Conservation (phyloP, 169 alveolate genomes). For the Plasmodium reichenowi region DNA sequence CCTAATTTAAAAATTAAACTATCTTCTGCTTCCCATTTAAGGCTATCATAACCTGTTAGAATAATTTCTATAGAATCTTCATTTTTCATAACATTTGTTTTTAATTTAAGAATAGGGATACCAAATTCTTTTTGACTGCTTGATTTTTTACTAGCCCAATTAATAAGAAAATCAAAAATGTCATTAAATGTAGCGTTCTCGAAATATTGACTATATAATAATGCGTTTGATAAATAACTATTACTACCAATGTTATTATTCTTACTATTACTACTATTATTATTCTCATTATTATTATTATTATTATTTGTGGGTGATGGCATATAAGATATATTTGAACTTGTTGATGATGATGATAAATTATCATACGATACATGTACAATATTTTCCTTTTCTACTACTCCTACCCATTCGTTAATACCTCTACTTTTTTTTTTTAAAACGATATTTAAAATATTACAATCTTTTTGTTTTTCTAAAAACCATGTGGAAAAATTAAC, state of each 20-base stretch:
- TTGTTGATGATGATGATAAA: not conserved
- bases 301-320: too few relatives aligned
- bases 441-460: constrained; percentile 34
- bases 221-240: constrained; percentile 6
- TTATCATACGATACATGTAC: constrained; percentile 52
- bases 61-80: constrained; percentile 45
- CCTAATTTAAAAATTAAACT: constrained; percentile 52
- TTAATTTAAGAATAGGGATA: constrained; percentile 60
- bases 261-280: too few relatives aligned
- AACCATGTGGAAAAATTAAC: constrained; percentile 65
- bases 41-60: constrained; percentile 21
- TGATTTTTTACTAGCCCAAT: constrained; percentile 54
- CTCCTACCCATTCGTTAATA: constrained; percentile 77
- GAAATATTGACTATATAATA: constrained; percentile 35
- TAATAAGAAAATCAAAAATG: constrained; percentile 28
- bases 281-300: too few relatives aligned
- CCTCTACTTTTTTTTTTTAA: constrained; percentile 68
- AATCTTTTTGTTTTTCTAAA: constrained; percentile 33
- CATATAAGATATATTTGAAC: not conserved
- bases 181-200: constrained; percentile 55
- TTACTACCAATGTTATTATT: not conserved
- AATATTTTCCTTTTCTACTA: constrained; percentile 61
- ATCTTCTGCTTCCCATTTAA: constrained; percentile 76
- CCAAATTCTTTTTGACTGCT: constrained; percentile 53
- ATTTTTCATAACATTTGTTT: constrained; percentile 30